These are phyloP conservation scores for Rhizophora apiculata DNA, from an alignment of 345 rosid genomes.

Conservation along the genomic window DNA sequence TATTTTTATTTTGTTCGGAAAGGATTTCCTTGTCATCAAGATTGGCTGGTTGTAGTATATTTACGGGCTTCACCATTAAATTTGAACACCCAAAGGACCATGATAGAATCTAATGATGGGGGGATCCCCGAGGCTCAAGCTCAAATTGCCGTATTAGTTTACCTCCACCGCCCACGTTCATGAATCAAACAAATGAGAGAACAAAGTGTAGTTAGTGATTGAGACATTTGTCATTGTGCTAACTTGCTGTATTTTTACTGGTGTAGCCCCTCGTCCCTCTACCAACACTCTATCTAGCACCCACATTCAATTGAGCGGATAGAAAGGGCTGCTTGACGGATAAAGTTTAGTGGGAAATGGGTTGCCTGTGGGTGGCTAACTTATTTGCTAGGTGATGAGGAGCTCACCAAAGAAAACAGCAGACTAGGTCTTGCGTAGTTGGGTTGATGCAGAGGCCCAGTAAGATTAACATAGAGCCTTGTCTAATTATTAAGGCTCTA, in stretches of 20 bases:
- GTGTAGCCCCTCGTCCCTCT: constrained; percentile 23
- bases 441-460: too few species aligned
- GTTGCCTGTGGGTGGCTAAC: constrained; percentile 17
- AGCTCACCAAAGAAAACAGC: too few species aligned
- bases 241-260: not conserved
- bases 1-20: too few species aligned
- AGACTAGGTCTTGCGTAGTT: too few species aligned
- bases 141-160: not conserved
- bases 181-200: not conserved
- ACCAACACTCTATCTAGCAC: constrained; percentile 1
- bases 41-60: not conserved
- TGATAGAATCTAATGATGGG: constrained; percentile 6
- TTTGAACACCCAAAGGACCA: not conserved
- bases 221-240: constrained; percentile 20
- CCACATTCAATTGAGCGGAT: not conserved
- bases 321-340: constrained; percentile 1
- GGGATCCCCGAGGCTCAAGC: constrained; percentile 25
- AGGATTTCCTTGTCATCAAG: too few species aligned
- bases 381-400: constrained; percentile 9
- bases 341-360: constrained; percentile 4
- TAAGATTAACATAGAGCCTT: too few species aligned
- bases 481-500: too few species aligned
- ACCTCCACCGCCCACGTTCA: constrained; percentile 5
- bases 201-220: constrained; percentile 9
- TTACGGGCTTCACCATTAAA: not conserved